These are phyloP conservation scores for Neopestalotiopsis sp. DNA, from an alignment of 2,329 filamentous ascomycete genomes.

Conservation along the genomic window DNA sequence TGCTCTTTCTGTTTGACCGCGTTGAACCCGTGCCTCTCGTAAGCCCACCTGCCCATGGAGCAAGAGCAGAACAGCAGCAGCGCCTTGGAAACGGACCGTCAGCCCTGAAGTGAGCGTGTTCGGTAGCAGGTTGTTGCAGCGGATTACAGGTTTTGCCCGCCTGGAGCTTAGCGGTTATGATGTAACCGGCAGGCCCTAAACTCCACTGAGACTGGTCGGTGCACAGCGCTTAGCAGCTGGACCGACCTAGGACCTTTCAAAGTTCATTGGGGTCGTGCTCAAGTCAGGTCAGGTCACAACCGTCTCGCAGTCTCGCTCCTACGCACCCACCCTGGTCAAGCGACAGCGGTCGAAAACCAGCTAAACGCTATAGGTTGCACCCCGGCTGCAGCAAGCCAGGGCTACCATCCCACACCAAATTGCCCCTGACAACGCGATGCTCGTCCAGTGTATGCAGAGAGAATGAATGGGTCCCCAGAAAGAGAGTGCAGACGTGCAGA, in stretches of 20 bases:
- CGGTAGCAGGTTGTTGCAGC: background rate
- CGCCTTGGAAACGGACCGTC: constrained; percentile 4
- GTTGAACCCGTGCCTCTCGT: background rate
- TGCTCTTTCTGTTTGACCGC: background rate
- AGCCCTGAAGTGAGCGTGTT: constrained; percentile 9
- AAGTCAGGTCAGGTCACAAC: too few species aligned
- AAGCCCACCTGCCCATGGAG: background rate
- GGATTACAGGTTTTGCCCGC: constrained; percentile 18
- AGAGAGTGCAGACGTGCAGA: background rate
- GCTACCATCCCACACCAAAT: constrained; percentile 21
- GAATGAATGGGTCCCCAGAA: background rate
- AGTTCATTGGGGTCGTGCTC: constrained; percentile 30
- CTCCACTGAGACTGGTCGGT: constrained; percentile 3
- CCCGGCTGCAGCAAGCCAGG: constrained; percentile 12
- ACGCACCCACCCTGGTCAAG: constrained; percentile 7
- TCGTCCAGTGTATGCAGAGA: constrained; percentile 8
- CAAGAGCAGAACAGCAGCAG: background rate
- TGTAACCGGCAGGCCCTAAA: constrained; percentile 17
- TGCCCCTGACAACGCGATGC: constrained; percentile 22
- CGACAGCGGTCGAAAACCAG: constrained; percentile 22
- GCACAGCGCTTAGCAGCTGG: constrained; percentile 18
- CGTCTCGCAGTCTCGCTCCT: background rate
- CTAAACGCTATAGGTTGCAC: constrained; percentile 18
- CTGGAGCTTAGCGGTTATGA: constrained; percentile 12
- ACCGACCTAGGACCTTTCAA: constrained; percentile 20